phyloP scores from a whole-genome alignment of 2,329 filamentous ascomycete species.

The Knoxdaviesia capensis region DNA sequence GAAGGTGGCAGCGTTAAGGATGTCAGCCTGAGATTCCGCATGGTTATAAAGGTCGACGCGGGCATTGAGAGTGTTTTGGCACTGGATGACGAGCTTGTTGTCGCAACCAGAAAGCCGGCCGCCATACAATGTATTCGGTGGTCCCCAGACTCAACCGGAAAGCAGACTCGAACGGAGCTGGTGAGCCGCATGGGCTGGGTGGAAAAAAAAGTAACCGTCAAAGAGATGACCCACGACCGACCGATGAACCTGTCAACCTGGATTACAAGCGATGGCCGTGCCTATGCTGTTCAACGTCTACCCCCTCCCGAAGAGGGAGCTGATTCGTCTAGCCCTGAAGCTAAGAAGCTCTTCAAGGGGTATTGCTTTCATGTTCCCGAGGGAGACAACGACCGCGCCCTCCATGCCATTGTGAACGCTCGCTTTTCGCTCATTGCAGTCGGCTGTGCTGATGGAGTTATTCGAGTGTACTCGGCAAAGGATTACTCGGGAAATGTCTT shows the following conservation, averaged over 20 bases:
- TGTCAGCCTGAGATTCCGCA: conserved; percentile 77
- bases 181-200: conserved; percentile 76
- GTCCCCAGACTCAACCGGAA: conserved; percentile 64
- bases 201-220: conserved; percentile 53
- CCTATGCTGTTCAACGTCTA: conserved; percentile 73
- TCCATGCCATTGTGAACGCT: conserved; percentile 72
- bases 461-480: conserved; percentile 78
- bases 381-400: conserved; percentile 36
- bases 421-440: conserved; percentile 85
- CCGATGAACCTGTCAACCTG: conserved; percentile 93
- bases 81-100: conserved; percentile 78
- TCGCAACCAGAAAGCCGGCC: conserved; percentile 76
- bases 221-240: conserved; percentile 80
- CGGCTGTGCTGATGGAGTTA: conserved; percentile 57
- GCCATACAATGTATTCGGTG: conserved; percentile 95
- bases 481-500: conserved; percentile 91
- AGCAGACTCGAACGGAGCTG: conserved; percentile 79
- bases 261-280: conserved; percentile 73
- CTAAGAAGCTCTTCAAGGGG: conserved; percentile 61
- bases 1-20: conserved; percentile 71
- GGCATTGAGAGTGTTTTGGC: conserved; percentile 78
- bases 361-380: conserved; percentile 74
- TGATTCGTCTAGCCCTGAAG: conserved; percentile 10
- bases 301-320: conserved; percentile 16
- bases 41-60: conserved; percentile 96